These are phyloP conservation scores for Grosmannia clavigera DNA, from an alignment of 2,329 filamentous ascomycete species.

Conservation along the genomic window DNA sequence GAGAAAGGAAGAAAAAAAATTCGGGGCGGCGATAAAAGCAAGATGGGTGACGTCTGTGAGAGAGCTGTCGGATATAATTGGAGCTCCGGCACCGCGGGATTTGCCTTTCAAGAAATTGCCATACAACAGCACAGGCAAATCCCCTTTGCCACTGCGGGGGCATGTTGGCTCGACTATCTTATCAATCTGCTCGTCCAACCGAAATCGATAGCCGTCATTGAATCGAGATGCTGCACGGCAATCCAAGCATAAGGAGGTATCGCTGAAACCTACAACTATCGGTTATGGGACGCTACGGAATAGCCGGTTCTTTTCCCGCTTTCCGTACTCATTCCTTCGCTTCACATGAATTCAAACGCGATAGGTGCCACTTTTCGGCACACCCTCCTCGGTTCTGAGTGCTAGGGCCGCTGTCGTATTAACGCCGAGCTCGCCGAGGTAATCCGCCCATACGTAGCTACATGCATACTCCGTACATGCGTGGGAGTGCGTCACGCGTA, in stretches of 20 bases:
- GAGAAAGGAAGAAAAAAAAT: constrained; percentile 5
- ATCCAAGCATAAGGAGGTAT: neutral
- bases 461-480: neutral
- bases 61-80: constrained; percentile 3
- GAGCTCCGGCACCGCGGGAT: constrained; percentile 2
- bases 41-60: neutral
- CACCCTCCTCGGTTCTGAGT: neutral
- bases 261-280: neutral
- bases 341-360: neutral
- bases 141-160: neutral
- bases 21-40: constrained; percentile 5
- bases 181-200: neutral
- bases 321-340: neutral
- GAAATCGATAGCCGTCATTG: neutral
- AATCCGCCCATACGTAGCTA: neutral
- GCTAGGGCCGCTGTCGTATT: neutral
- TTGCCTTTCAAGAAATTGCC: neutral
- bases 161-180: neutral
- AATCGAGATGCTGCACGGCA: neutral
- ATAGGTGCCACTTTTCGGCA: neutral
- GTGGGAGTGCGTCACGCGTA: neutral
- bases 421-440: neutral
- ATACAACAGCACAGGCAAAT: neutral
- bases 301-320: neutral
- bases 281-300: neutral